Percentiles rank a stretch among this genome's conserved stretches.
Evolutionary conservation across 2,329 filamentous ascomycete genomes (phyloP).

Genomic region (Tolypocladium nubicola): DNA sequence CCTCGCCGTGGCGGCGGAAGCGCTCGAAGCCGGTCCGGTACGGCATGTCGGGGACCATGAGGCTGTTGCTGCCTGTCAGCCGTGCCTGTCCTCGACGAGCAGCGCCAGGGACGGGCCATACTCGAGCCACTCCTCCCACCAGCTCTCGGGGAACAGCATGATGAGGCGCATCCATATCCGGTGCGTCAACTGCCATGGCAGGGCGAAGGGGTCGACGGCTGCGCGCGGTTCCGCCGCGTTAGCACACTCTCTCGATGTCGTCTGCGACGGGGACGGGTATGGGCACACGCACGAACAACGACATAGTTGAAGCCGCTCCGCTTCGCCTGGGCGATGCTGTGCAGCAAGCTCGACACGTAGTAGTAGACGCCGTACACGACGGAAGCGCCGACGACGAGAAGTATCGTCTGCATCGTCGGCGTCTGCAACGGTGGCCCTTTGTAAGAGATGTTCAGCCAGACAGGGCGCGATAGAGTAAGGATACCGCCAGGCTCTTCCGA

Average conservation of each 20-base stretch:
- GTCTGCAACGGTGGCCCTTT: not conserved
- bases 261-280: not conserved
- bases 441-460: no score
- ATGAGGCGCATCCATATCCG: slow-evolving; percentile 45
- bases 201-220: slow-evolving; percentile 40
- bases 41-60: slow-evolving; percentile 48
- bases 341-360: slow-evolving; percentile 22
- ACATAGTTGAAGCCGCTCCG: slow-evolving; percentile 41
- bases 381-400: slow-evolving; percentile 21
- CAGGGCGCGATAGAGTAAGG: no score
- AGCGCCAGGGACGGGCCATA: slow-evolving; percentile 23
- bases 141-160: slow-evolving; percentile 39
- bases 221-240: not conserved
- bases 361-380: slow-evolving; percentile 22
- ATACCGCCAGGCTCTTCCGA: not conserved
- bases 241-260: not conserved
- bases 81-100: not conserved
- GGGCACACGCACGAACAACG: slow-evolving; percentile 36
- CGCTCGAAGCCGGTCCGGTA: slow-evolving; percentile 45
- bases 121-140: slow-evolving; percentile 50
- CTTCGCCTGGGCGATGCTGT: slow-evolving; percentile 39
- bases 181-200: slow-evolving; percentile 45
- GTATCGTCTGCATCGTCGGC: slow-evolving; percentile 19
- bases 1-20: slow-evolving; percentile 51
- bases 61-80: slow-evolving; percentile 21